phyloP scores from a whole-genome alignment of 2,329 filamentous ascomycete genomes.

The Ceratocystis eucalypticola region DNA sequence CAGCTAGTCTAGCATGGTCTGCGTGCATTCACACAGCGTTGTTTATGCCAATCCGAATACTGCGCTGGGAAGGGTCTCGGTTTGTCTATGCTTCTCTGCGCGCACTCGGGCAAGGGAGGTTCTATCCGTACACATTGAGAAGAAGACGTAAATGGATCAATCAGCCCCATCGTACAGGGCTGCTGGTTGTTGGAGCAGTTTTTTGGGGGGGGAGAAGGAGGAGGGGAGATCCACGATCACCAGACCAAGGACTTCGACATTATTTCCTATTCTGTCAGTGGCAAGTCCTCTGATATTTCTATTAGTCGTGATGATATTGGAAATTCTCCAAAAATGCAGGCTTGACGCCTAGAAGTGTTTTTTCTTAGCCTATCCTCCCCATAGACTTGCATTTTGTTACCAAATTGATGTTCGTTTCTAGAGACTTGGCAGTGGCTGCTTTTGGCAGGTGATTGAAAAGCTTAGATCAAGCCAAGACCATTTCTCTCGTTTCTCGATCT shows the following conservation, averaged over 20 bases:
- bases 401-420: background rate
- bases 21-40: too few relatives aligned
- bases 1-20: too few relatives aligned
- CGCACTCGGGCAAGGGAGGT: too few relatives aligned
- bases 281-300: background rate
- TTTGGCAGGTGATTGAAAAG: constrained; percentile 4
- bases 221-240: background rate
- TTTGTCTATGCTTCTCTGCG: too few relatives aligned
- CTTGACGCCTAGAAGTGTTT: background rate
- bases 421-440: background rate
- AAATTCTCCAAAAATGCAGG: background rate
- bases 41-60: too few relatives aligned
- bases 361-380: too few relatives aligned
- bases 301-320: background rate
- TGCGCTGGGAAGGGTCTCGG: too few relatives aligned
- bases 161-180: background rate
- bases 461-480: background rate
- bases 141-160: background rate
- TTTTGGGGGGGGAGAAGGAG: background rate
- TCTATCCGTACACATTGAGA: too few relatives aligned
- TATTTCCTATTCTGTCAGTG: background rate
- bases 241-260: background rate
- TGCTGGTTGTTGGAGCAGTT: background rate
- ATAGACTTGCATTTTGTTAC: background rate
- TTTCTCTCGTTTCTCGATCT: constrained; percentile 1